Percentiles rank a stretch among this genome's conserved stretches.
These are phyloP conservation scores for Epithele typhae DNA, from an alignment of 768 basidiomycete genomes.

Conservation along the genomic window DNA sequence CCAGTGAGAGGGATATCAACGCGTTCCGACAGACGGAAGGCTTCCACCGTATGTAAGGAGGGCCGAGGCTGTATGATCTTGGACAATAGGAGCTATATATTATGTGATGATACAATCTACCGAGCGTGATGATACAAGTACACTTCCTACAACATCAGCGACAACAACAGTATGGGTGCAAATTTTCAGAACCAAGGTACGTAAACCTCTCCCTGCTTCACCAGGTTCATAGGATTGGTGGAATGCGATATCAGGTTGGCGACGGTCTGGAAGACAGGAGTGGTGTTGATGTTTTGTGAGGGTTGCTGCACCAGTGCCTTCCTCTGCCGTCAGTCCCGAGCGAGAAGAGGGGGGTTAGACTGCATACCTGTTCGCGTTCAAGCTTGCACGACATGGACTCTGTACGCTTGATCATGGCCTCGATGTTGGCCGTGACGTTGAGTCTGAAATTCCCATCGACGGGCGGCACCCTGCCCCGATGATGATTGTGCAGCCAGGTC, in stretches of 20 bases:
- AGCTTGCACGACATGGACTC: constrained; percentile 83
- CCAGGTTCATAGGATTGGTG: constrained; percentile 80
- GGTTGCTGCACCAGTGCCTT: constrained; percentile 18
- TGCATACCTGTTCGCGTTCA: constrained; percentile 73
- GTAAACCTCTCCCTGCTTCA: constrained; percentile 82
- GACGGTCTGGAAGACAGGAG: constrained; percentile 75
- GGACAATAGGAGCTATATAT: constrained; percentile 5
- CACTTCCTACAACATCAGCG: neutral
- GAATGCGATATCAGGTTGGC: constrained; percentile 80
- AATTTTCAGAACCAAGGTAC: constrained; percentile 72
- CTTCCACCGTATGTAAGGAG: constrained; percentile 26
- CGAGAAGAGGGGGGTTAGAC: constrained; percentile 4
- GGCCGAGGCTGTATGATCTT: neutral
- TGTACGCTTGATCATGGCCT: constrained; percentile 73
- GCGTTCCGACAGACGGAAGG: constrained; percentile 77
- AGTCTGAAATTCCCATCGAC: constrained; percentile 57
- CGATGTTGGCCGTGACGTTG: constrained; percentile 52
- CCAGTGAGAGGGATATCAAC: constrained; percentile 63
- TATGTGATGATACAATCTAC: constrained; percentile 9
- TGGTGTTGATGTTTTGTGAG: constrained; percentile 33
- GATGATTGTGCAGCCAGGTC: constrained; percentile 51
- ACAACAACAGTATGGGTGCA: neutral
- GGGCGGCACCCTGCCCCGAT: constrained; percentile 51
- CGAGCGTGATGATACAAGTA: constrained; percentile 7
- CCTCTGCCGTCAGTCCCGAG: constrained; percentile 22